A percentile compares a stretch with the other conserved stretches of the same genome.
phyloP scores from a whole-genome alignment of 495 filamentous ascomycete species.

The Sabuloglossum arenarium region DNA sequence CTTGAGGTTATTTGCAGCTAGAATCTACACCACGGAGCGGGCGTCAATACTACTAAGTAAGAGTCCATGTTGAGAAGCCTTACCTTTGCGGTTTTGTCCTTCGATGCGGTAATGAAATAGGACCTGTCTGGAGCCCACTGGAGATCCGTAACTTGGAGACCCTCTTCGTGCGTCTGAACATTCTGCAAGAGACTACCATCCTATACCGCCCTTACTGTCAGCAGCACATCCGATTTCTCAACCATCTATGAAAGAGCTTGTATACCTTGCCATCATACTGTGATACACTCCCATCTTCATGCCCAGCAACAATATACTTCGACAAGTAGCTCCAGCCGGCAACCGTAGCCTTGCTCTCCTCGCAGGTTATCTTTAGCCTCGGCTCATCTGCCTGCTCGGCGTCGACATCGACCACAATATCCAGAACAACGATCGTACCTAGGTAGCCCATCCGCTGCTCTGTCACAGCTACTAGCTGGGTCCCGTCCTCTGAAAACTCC shows the following conservation, averaged over 20 bases:
- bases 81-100: constrained; percentile 93
- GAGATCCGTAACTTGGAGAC: constrained; percentile 72
- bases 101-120: constrained; percentile 92
- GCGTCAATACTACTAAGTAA: not conserved
- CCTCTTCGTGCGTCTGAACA: constrained; percentile 61
- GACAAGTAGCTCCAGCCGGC: constrained; percentile 84
- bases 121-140: constrained; percentile 89
- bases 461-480: constrained; percentile 71
- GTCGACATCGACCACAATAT: constrained; percentile 59
- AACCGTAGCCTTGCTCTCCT: constrained; percentile 89
- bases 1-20: constrained; percentile 64
- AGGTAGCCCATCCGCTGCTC: constrained; percentile 95
- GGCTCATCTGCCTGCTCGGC: constrained; percentile 72
- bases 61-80: not conserved
- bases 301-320: constrained; percentile 90
- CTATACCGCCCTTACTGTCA: constrained; percentile 21
- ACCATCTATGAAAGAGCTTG: not conserved
- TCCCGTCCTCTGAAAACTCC: constrained; percentile 87
- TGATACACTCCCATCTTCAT: constrained; percentile 85
- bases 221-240: not conserved
- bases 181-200: constrained; percentile 65
- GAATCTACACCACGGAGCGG: constrained; percentile 30
- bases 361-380: constrained; percentile 63
- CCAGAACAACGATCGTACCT: constrained; percentile 77
- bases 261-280: constrained; percentile 85